A percentile compares a stretch with the other conserved stretches of the same genome.
Conservation (phyloP, 768 basidiomycete species). For the Crepidotus variabilis region DNA sequence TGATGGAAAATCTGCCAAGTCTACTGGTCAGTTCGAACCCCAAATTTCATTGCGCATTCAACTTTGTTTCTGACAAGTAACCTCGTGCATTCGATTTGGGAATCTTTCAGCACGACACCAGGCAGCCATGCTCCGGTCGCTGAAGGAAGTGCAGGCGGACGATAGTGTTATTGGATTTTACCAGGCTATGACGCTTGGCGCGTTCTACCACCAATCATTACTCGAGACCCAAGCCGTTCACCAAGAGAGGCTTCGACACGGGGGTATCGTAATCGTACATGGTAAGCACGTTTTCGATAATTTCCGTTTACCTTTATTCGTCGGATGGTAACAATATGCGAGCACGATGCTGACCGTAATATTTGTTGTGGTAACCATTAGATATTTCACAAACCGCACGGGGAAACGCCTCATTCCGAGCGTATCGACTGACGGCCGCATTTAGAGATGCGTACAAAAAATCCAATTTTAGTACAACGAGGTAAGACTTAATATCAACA, state of each 20-base stretch:
- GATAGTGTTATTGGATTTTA: slow-evolving; percentile 94
- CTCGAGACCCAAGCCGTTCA: slow-evolving; percentile 84
- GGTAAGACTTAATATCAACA: slow-evolving; percentile 43
- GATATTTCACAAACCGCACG: slow-evolving; percentile 76
- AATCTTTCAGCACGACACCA: slow-evolving; percentile 68
- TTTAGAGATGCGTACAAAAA: slow-evolving; percentile 83
- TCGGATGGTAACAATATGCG: neutral
- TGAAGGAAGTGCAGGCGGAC: slow-evolving; percentile 89
- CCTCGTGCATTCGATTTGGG: slow-evolving; percentile 1
- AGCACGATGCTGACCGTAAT: neutral
- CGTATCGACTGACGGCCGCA: slow-evolving; percentile 75
- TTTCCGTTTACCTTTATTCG: slow-evolving; percentile 1
- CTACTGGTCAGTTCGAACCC: slow-evolving; percentile 49
- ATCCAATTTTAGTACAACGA: slow-evolving; percentile 79
- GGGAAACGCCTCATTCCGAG: slow-evolving; percentile 86
- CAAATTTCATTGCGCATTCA: neutral
- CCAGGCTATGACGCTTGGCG: slow-evolving; percentile 82
- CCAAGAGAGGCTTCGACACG: slow-evolving; percentile 81
- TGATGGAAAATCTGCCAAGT: slow-evolving; percentile 78
- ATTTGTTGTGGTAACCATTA: slow-evolving; percentile 26
- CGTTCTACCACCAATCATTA: slow-evolving; percentile 78
- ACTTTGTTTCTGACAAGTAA: neutral
- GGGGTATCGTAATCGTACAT: slow-evolving; percentile 82
- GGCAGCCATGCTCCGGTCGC: slow-evolving; percentile 75
- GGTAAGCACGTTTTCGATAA: slow-evolving; percentile 41